These are phyloP conservation scores for Penicillium sp. DNA, from an alignment of 2,329 filamentous ascomycete species.

Conservation along the genomic window DNA sequence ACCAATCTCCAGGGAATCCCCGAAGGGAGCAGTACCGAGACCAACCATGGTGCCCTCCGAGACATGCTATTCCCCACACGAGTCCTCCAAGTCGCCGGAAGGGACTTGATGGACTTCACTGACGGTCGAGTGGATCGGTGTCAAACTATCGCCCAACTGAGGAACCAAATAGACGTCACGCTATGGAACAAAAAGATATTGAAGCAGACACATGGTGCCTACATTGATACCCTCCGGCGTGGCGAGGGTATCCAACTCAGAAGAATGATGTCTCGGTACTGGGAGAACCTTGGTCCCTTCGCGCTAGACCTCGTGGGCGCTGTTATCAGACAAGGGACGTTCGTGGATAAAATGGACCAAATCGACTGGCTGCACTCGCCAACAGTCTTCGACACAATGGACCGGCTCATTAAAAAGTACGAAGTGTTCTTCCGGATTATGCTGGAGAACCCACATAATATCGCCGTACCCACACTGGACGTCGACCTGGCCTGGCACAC, in stretches of 20 bases:
- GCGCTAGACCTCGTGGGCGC: slow-evolving; percentile 34
- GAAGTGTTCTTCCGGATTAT: slow-evolving; percentile 39
- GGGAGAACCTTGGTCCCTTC: slow-evolving; percentile 35
- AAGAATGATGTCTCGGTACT: slow-evolving; percentile 38
- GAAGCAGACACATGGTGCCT: slow-evolving; percentile 19
- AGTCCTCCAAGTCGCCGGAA: slow-evolving; percentile 9
- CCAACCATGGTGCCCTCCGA: not conserved
- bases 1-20: slow-evolving; percentile 50
- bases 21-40: not conserved
- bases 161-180: slow-evolving; percentile 21
- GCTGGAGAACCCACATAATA: slow-evolving; percentile 26
- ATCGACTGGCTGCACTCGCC: slow-evolving; percentile 74
- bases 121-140: slow-evolving; percentile 44
- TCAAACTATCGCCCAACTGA: slow-evolving; percentile 35
- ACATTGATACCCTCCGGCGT: not conserved
- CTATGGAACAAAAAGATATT: slow-evolving; percentile 44
- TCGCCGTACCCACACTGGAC: slow-evolving; percentile 29
- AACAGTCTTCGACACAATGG: slow-evolving; percentile 53
- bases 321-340: slow-evolving; percentile 37
- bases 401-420: slow-evolving; percentile 48
- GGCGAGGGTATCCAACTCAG: slow-evolving; percentile 34
- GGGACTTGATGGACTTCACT: slow-evolving; percentile 48
- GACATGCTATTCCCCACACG: slow-evolving; percentile 18
- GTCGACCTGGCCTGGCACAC: slow-evolving; percentile 33
- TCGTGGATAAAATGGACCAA: slow-evolving; percentile 56